A percentile compares a stretch with the other conserved stretches of the same genome.
These are phyloP conservation scores for Candida quercuum DNA, from an alignment of 805 yeast species.

Conservation along the genomic window DNA sequence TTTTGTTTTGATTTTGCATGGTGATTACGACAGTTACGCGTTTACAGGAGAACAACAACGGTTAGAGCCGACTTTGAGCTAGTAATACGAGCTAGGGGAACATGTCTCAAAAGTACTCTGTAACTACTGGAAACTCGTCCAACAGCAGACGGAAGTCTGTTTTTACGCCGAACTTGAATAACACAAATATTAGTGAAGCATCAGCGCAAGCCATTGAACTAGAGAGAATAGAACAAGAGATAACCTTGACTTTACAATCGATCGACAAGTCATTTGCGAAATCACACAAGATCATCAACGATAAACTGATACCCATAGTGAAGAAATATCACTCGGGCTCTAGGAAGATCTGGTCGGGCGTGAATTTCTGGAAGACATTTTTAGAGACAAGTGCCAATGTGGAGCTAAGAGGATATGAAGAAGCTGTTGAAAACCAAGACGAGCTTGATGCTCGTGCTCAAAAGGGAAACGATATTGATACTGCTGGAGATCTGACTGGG, in stretches of 20 bases:
- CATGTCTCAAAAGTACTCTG: constrained; percentile 20
- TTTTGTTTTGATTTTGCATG: no score
- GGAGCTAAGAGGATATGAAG: constrained; percentile 50
- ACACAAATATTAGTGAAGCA: constrained; percentile 13
- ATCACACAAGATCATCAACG: constrained; percentile 63
- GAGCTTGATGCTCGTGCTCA: constrained; percentile 1
- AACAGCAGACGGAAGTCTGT: constrained; percentile 22
- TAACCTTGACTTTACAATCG: constrained; percentile 69
- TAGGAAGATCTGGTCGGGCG: constrained; percentile 57
- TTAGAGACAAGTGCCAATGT: constrained; percentile 73
- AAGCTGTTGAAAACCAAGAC: constrained; percentile 17
- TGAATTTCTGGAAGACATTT: constrained; percentile 71
- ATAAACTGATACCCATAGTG: constrained; percentile 62
- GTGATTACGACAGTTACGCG: background rate
- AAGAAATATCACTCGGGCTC: constrained; percentile 54
- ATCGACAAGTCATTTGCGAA: constrained; percentile 70
- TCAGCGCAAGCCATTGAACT: constrained; percentile 27
- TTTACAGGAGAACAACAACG: background rate
- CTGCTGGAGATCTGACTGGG: background rate
- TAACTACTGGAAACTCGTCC: constrained; percentile 4
- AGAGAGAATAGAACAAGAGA: constrained; percentile 74
- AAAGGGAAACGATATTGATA: constrained; percentile 2
- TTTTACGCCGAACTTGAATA: constrained; percentile 16
- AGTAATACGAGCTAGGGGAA: no score
- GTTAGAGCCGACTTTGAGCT: no score